Evolutionary conservation across 768 basidiomycete species (phyloP).

Genomic region (Clavaria fumosa): DNA sequence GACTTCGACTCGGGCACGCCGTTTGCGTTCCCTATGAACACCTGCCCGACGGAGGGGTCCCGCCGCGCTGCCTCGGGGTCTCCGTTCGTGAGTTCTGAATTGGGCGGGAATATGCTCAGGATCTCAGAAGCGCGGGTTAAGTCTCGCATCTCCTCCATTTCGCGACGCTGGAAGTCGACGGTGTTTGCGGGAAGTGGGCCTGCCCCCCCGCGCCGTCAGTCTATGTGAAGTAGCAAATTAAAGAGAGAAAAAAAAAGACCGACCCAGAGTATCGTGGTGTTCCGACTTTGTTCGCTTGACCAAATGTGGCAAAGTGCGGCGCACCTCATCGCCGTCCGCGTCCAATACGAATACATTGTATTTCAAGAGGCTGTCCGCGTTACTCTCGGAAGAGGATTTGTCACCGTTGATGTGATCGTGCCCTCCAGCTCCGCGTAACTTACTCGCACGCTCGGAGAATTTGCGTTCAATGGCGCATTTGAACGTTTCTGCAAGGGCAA

Average conservation of each 20-base stretch:
- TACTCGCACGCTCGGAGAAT: slow-evolving; percentile 28
- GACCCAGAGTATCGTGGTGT: too few species aligned
- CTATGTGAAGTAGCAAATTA: too few species aligned
- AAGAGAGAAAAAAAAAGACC: too few species aligned
- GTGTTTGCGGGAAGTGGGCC: slow-evolving; percentile 32
- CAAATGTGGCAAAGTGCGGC: slow-evolving; percentile 31
- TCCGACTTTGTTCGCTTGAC: slow-evolving; percentile 15
- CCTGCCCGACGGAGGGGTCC: slow-evolving; percentile 46
- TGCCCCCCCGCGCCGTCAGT: slow-evolving; percentile 9
- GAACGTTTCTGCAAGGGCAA: slow-evolving; percentile 50
- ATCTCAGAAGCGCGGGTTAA: slow-evolving; percentile 76
- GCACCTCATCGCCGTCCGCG: slow-evolving; percentile 32
- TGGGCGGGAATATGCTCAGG: slow-evolving; percentile 27
- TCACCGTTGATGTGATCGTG: background rate
- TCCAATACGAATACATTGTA: slow-evolving; percentile 74
- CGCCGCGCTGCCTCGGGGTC: slow-evolving; percentile 23
- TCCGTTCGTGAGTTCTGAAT: slow-evolving; percentile 2
- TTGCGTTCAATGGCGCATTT: slow-evolving; percentile 46
- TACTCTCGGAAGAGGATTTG: too few species aligned
- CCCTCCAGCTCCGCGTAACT: background rate
- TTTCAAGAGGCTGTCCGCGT: slow-evolving; percentile 22
- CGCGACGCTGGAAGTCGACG: slow-evolving; percentile 68
- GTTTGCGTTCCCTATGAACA: slow-evolving; percentile 69
- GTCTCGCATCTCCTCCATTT: slow-evolving; percentile 83
- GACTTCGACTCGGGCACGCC: slow-evolving; percentile 49